Evolutionary conservation across 192 early-diverging fungal species (phyloP).

Genomic region (Piromyces sp.): DNA sequence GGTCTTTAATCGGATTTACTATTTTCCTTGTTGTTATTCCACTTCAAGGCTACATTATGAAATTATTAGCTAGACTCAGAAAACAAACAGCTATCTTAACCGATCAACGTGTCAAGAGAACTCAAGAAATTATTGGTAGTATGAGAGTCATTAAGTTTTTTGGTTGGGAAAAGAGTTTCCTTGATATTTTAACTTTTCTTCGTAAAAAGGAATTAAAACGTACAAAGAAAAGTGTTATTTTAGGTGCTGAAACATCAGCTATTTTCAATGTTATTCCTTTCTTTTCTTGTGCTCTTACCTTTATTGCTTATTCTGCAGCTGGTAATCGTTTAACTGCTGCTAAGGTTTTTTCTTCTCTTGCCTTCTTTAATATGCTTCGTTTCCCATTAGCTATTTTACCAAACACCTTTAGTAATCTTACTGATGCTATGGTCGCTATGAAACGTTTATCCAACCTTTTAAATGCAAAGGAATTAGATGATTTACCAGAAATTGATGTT

Average conservation of each 20-base stretch:
- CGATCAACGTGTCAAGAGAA: constrained; percentile 53
- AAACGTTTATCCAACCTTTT: constrained; percentile 66
- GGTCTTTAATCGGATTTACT: constrained; percentile 21
- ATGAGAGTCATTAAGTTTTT: constrained; percentile 65
- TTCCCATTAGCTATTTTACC: constrained; percentile 79
- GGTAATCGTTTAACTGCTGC: constrained; percentile 14
- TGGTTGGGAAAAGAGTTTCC: constrained; percentile 33
- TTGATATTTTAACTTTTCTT: constrained; percentile 3
- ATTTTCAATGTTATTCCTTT: not conserved
- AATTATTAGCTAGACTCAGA: constrained; percentile 15
- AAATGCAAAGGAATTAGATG: constrained; percentile 23
- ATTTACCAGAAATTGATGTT: constrained; percentile 46
- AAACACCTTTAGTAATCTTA: constrained; percentile 48
- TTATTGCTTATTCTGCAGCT: not conserved
- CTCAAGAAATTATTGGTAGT: constrained; percentile 45
- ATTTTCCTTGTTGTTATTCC: constrained; percentile 20
- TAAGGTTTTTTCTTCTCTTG: constrained; percentile 65
- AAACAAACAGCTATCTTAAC: constrained; percentile 33
- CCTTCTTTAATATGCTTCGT: constrained; percentile 81
- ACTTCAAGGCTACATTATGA: constrained; percentile 18
- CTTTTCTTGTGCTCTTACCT: not conserved
- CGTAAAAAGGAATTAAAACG: constrained; percentile 6
- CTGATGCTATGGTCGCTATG: constrained; percentile 72
- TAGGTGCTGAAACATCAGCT: not conserved
- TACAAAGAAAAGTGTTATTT: not conserved